Percentiles rank a stretch among this genome's conserved stretches.
These are phyloP conservation scores for Rhipidocladum racemiflorum DNA, from an alignment of 176 grass and related monocot species.

Conservation along the genomic window DNA sequence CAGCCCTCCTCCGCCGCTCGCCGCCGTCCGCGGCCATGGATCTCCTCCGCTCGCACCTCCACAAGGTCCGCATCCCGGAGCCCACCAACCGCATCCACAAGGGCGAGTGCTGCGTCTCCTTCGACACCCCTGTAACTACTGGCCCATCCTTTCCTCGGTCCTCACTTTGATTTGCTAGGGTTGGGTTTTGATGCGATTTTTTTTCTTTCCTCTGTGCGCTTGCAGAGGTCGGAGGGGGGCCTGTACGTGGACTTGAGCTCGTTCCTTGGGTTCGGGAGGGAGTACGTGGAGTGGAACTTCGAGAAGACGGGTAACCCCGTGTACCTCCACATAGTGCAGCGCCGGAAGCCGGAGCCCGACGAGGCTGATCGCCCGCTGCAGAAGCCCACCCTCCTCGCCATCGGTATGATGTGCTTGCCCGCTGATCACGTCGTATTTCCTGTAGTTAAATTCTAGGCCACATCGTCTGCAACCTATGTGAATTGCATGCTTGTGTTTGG, in stretches of 20 bases:
- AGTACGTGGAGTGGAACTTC: conserved; percentile 75
- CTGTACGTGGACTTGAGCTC: conserved; percentile 84
- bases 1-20: not conserved
- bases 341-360: conserved; percentile 54
- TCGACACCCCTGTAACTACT: conserved; percentile 68
- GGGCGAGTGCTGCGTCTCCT: conserved; percentile 96
- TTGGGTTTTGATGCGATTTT: conserved; percentile 19
- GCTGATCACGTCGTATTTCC: not conserved
- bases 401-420: conserved; percentile 43
- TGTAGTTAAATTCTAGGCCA: not conserved
- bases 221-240: conserved; percentile 73
- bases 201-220: not conserved
- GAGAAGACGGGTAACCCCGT: conserved; percentile 79
- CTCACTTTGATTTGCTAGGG: conserved; percentile 5
- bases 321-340: conserved; percentile 88
- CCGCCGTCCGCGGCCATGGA: conserved; percentile 60
- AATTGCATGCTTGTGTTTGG: not conserved
- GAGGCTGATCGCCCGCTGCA: conserved; percentile 83
- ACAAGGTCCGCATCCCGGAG: conserved; percentile 92
- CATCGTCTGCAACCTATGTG: not conserved
- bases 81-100: conserved; percentile 91
- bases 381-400: conserved; percentile 90
- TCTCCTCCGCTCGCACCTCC: conserved; percentile 75
- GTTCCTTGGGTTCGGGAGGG: conserved; percentile 88
- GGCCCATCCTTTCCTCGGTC: not conserved